Percentiles rank a stretch among this genome's conserved stretches.
Evolutionary conservation across 2,329 filamentous ascomycete species (phyloP).

Genomic region (Penicillium sp.): DNA sequence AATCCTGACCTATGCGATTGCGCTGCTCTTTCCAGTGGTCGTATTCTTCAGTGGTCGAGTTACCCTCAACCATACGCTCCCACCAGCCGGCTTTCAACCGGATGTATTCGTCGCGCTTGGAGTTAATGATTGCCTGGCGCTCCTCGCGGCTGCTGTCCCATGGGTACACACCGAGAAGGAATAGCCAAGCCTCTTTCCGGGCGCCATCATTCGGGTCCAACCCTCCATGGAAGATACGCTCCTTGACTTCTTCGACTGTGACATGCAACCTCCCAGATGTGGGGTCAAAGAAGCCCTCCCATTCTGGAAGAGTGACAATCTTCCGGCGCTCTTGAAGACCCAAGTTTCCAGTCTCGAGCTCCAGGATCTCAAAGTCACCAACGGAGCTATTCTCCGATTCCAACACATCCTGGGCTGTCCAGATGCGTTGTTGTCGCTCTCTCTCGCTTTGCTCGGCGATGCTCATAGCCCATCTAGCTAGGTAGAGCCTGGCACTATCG

Average conservation of each 20-base stretch:
- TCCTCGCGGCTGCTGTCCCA: constrained; percentile 91
- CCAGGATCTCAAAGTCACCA: constrained; percentile 90
- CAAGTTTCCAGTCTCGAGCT: constrained; percentile 68
- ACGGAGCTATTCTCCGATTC: constrained; percentile 93
- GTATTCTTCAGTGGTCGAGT: constrained; percentile 71
- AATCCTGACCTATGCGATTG: constrained; percentile 76
- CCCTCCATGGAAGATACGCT: constrained; percentile 93
- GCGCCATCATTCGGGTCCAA: constrained; percentile 85
- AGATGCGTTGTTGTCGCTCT: constrained; percentile 79
- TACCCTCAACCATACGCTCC: constrained; percentile 82
- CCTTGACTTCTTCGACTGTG: constrained; percentile 89
- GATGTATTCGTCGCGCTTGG: constrained; percentile 86
- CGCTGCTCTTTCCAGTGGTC: constrained; percentile 98
- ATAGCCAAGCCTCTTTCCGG: constrained; percentile 94
- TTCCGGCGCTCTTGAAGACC: constrained; percentile 72
- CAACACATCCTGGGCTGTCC: constrained; percentile 86
- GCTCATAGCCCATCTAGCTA: constrained; percentile 97
- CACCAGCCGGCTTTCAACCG: constrained; percentile 93
- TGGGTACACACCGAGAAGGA: constrained; percentile 82
- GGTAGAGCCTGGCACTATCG: constrained; percentile 88
- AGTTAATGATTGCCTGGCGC: constrained; percentile 74
- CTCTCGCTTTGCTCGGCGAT: constrained; percentile 94
- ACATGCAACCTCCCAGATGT: constrained; percentile 68
- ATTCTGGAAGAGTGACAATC: constrained; percentile 75
- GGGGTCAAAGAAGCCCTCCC: constrained; percentile 83